Base-by-base conservation (phyloP, 2,329 filamentous ascomycete genomes). In the Xylariaceae sp. region DNA sequence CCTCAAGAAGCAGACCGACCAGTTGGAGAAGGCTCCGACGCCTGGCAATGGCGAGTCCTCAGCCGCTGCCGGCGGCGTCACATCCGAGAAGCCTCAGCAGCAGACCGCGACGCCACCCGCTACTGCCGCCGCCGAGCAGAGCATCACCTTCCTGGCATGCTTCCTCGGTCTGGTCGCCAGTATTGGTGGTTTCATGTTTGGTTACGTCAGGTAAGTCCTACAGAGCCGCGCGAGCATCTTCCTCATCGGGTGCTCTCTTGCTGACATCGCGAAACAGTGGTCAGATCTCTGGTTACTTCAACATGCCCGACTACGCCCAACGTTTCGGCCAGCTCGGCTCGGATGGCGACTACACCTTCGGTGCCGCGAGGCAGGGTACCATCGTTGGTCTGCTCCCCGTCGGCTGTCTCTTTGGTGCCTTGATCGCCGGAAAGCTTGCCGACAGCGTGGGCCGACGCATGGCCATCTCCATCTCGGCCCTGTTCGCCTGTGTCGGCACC, bases 401-500 rank as follows among this genome's bases (percentile, higher is more conserved):
- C 39, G 81, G 81, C 17, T 77, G 76, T 17, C 61, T 83, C 19
- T 52, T 82, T 24, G 79, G 79, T 34, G 75, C 78, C 40, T 61
- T 83, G 7, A 53, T 71, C 26, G 69, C 74, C n/a, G 79, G 79
- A 9, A 78, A 76, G 19, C 64, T 85, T 30, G 76, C 80, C 29
- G 81, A 85, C 46, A 64, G 64, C 3, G 68, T 85, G 35, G 82
- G 82, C 18, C 78, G 82, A 12, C 74, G 76, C 24, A 64, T 76
- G 29, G 77, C 78, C 15, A 85, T 86, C 50, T 76, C 78, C n/a
- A 63, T 69, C 38, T 77, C 79, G 48, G 76, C 79, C 41, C 68
- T 84, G 44, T 77, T 81, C 60, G 79, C 81, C 53, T 79, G 74
- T 48, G 63, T 84, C 22, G 82, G 82, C 39, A 83, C 79, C 34